Conservation (phyloP, 495 filamentous ascomycete species). For the Cercophora scortea region DNA sequence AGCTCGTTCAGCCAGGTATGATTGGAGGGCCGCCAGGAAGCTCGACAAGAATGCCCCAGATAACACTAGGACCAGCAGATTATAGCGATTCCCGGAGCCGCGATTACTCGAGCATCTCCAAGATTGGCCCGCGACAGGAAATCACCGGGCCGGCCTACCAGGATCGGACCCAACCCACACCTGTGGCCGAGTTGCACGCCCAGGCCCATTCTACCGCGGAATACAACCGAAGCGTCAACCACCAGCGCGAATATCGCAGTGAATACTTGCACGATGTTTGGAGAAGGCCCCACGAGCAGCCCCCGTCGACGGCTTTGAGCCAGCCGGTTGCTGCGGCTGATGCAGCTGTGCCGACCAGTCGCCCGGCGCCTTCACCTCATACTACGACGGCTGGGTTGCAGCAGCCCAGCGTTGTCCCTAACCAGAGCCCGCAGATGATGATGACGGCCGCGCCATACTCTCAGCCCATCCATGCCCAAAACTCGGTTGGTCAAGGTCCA, state of each 20-base stretch:
- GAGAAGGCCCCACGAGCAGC: conserved; percentile 67
- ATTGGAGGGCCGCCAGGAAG: conserved; percentile 54
- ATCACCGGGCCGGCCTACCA: conserved; percentile 82
- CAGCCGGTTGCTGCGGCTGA: conserved; percentile 42
- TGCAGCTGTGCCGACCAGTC: conserved; percentile 36
- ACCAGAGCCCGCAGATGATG: conserved; percentile 51
- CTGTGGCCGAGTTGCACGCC: conserved; percentile 75
- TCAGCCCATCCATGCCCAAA: conserved; percentile 44
- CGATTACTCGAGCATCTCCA: conserved; percentile 76
- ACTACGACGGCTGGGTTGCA: conserved; percentile 32
- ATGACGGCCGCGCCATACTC: conserved; percentile 45
- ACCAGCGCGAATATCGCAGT: conserved; percentile 63
- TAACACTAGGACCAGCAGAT: conserved; percentile 62
- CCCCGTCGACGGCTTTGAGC: conserved; percentile 42
- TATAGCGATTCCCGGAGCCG: conserved; percentile 69
- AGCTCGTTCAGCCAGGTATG: conserved; percentile 63
- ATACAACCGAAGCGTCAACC: conserved; percentile 74
- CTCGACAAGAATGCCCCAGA: conserved; percentile 71
- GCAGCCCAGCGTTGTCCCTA: conserved; percentile 34
- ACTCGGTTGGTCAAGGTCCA: conserved; percentile 40
- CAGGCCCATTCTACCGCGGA: conserved; percentile 85
- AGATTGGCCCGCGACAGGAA: conserved; percentile 70
- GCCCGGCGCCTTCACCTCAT: conserved; percentile 42
- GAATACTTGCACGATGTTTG: conserved; percentile 73
- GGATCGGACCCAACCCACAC: conserved; percentile 72